phyloP scores from a whole-genome alignment of 257 asterid species.

The Phtheirospermum japonicum region DNA sequence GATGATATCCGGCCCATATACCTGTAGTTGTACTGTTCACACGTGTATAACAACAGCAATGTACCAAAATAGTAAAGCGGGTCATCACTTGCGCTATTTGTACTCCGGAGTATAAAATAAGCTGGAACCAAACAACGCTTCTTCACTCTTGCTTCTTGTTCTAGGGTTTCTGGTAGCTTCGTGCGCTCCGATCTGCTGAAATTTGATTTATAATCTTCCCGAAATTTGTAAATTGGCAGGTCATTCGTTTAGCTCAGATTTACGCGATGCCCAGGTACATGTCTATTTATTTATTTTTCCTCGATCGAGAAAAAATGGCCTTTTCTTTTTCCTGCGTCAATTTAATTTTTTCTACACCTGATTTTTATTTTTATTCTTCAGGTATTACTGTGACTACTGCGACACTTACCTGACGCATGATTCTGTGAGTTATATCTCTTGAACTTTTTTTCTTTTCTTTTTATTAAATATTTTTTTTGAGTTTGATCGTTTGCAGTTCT shows the following conservation, averaged over 20 bases:
- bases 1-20: not conserved
- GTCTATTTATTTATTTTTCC: not conserved
- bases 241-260: conserved; percentile 18
- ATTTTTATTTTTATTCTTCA: conserved; percentile 21
- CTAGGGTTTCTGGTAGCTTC: conserved; percentile 35
- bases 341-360: not conserved
- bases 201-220: conserved; percentile 13
- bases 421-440: conserved; percentile 51
- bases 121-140: not conserved
- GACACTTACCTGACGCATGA: conserved; percentile 94
- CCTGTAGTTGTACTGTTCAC: not conserved
- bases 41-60: not conserved
- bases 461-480: not conserved
- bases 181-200: conserved; percentile 23
- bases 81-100: too few species aligned
- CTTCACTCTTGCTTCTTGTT: conserved; percentile 12
- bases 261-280: conserved; percentile 46
- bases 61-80: not conserved
- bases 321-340: not conserved
- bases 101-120: too few species aligned
- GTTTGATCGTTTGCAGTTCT: conserved; percentile 1
- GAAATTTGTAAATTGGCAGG: conserved; percentile 17
- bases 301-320: not conserved
- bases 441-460: not conserved
- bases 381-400: conserved; percentile 94